phyloP scores from a whole-genome alignment of 805 yeast genomes.

The Teunomyces gatunensis region DNA sequence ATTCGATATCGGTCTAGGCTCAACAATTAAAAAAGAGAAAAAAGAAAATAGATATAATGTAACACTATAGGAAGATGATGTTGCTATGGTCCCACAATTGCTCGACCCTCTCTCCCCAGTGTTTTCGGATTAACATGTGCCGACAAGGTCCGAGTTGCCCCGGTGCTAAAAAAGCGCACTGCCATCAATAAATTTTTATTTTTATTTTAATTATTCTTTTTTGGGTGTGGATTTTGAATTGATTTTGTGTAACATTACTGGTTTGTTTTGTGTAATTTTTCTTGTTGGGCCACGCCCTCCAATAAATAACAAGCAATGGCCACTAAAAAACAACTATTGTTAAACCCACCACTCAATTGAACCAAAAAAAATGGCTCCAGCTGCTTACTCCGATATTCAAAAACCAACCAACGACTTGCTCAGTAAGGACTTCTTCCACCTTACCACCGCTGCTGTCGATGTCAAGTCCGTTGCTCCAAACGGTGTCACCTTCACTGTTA shows the following conservation, averaged over 20 bases:
- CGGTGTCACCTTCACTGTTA: constrained; percentile 91
- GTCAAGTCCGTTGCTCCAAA: constrained; percentile 93
- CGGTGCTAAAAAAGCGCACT: background rate
- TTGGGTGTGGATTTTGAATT: background rate
- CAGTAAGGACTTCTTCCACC: constrained; percentile 90
- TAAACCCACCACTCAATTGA: constrained; percentile 1
- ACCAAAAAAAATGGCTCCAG: constrained; percentile 48
- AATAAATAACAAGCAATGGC: constrained; percentile 1
- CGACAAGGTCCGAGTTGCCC: constrained; percentile 1
- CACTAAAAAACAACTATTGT: constrained; percentile 4
- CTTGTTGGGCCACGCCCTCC: constrained; percentile 6
- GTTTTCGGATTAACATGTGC: background rate
- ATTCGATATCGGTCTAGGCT: background rate
- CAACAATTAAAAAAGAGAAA: background rate
- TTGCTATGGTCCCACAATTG: too few relatives aligned
- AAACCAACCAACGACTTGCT: constrained; percentile 89
- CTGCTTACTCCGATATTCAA: constrained; percentile 90
- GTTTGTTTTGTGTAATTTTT: background rate
- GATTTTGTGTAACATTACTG: background rate
- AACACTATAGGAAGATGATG: too few relatives aligned
- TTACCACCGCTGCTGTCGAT: constrained; percentile 81
- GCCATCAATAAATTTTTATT: background rate
- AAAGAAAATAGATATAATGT: too few relatives aligned
- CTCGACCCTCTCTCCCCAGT: background rate
- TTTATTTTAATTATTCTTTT: background rate